Base-by-base conservation (phyloP, 2,329 filamentous ascomycete genomes). In the Didymella arachidicola region DNA sequence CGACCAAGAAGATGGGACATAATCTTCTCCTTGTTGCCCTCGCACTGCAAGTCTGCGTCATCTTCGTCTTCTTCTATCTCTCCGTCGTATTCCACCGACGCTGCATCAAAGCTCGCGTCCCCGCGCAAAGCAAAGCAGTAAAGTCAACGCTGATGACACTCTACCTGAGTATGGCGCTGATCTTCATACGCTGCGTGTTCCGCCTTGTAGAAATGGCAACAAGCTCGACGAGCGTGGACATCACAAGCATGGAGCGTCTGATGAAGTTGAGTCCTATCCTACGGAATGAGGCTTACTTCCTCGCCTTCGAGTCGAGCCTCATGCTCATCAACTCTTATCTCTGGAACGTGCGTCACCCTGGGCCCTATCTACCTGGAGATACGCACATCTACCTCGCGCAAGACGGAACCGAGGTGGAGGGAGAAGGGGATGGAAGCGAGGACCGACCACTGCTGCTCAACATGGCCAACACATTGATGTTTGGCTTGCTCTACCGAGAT, bases 211-310 rank as follows among this genome's bases (percentile, higher is more conserved):
- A 84, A 48, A 81, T 80, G 50, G 79, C 78, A 49, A 69, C 83
- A n/a, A 75, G 80, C 0, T 63, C 72, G 26, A 71, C 82, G 12
- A 74, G 82, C 25, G 73, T 78, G 22, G 76, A 76, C 7, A 76
- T 72, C 19, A 62, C 72, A 42, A 25, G 53, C 4, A 46, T 46
- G 14, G 74, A 78, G 29, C 68, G 78, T 16, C 77, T 77, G 25
- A 38, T 53, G 49, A 44, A 39, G 2, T 11, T 53, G 7, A 44
- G 39, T 19, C 72, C 75, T 51, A 60, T 74, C 58, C 51, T 78
- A 45, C 75, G 74, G n/a, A 75, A 81, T 42, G 82, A 85, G 56
- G 80, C 77, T 76, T 82, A 79, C 62, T 81, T 84, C 58, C 85
- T 79, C 75, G 72, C 82, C 22, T 83, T 85, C 51, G 83, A 85